Base-by-base conservation (phyloP, 306 rosid genomes). In the Begonia peltatifolia region DNA sequence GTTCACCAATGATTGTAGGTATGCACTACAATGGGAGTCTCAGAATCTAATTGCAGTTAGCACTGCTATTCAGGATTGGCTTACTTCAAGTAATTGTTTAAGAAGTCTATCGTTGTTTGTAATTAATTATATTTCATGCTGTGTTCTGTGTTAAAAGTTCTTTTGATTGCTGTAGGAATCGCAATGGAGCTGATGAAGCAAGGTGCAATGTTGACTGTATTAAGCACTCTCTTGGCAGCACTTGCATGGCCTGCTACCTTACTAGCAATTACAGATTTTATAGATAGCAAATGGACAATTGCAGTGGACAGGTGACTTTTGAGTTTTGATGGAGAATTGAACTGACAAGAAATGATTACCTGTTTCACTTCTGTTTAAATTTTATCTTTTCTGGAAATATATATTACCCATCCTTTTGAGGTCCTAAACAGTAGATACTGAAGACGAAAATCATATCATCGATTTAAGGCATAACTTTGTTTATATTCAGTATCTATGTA, bases 31-130 rank as follows among this genome's bases (percentile, higher is more conserved):
- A 41, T 75, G 80, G 80, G 80, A 75, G 50, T 75, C 80, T 1
- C 66, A 75, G 69, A 66, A 75, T 66, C 50, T 75, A 49, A 75
- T 75, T 66, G 80, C 80, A 42, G 80, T 70, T 56, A 75, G 80
- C 70, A 75, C 80, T 59, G 73, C 80, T 41, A 70, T 70, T 70
- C 80, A 70, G 68, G 80, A 75, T 67, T 75, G 80, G 80, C 76
- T 70, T 51, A 70, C 76, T 48, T 75, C 80, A 66, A 70, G 80
- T 75, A 75, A 70, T 62, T 65, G 12, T 48, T 51, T 56, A 53
- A 56, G 30, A 62, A 57, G 54, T 30, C 6, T 5, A 30, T 30
- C 6, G 9, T 44, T 44, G 14, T 7, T n/a, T 44, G 12, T 44
- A 44, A 44, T 11, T 44, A 44, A n/a, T 30, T 30, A 30, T 30